phyloP scores from a whole-genome alignment of 495 filamentous ascomycete species.

The Monascus purpureus region DNA sequence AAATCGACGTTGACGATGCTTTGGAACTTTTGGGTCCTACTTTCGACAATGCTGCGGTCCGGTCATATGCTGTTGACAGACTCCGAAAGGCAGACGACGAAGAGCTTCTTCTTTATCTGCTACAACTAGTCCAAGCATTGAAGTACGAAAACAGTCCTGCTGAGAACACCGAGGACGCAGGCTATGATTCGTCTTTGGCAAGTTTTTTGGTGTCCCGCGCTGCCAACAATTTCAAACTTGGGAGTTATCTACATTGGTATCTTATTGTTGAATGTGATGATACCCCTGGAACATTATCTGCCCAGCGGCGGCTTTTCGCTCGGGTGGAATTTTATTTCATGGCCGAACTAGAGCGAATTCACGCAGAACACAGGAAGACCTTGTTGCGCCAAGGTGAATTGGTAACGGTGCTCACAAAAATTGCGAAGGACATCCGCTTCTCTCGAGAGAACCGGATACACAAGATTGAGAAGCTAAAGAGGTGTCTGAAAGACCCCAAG shows the following conservation, averaged over 20 bases:
- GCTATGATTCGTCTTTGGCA: constrained; percentile 76
- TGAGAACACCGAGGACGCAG: constrained; percentile 43
- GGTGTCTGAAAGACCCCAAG: constrained; percentile 71
- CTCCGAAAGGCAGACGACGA: constrained; percentile 86
- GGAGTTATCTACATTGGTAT: constrained; percentile 96
- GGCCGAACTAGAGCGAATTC: constrained; percentile 50
- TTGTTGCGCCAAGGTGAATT: constrained; percentile 83
- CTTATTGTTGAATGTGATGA: constrained; percentile 95
- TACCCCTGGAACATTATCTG: constrained; percentile 49
- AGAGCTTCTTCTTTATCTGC: constrained; percentile 79
- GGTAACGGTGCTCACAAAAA: constrained; percentile 70
- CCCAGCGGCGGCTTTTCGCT: constrained; percentile 70
- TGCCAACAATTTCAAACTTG: constrained; percentile 71
- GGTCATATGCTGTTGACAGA: constrained; percentile 86
- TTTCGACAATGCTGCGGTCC: constrained; percentile 75
- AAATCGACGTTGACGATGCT: constrained; percentile 94
- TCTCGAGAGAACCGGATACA: constrained; percentile 59
- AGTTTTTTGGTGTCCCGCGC: constrained; percentile 80
- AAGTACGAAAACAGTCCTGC: constrained; percentile 76
- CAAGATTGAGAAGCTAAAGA: constrained; percentile 73
- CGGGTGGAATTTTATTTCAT: constrained; percentile 95
- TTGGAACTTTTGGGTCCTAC: constrained; percentile 85
- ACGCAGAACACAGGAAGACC: constrained; percentile 53
- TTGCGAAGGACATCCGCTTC: constrained; percentile 79
- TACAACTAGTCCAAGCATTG: constrained; percentile 91